Evolutionary conservation across 2,329 filamentous ascomycete species (phyloP).

Genomic region (Colletotrichum chlorophyti): DNA sequence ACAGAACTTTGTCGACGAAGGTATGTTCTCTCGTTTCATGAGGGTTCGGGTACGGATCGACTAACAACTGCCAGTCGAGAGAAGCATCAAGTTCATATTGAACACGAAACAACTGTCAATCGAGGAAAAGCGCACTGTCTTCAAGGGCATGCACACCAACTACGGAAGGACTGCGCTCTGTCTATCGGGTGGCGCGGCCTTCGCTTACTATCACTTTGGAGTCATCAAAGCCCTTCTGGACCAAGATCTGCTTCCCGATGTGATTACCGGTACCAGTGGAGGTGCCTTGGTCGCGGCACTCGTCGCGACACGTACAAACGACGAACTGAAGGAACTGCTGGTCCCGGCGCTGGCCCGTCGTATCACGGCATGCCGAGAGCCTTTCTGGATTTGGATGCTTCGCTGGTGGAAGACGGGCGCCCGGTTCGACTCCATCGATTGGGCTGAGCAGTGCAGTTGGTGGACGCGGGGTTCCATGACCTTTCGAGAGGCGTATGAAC

Average conservation of each 20-base stretch:
- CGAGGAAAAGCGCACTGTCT: conserved; percentile 80
- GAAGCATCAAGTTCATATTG: conserved; percentile 70
- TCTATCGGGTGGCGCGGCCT: conserved; percentile 89
- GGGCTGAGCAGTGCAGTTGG: conserved; percentile 86
- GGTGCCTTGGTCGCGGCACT: conserved; percentile 89
- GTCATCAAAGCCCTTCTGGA: conserved; percentile 90
- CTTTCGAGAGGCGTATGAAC: conserved; percentile 91
- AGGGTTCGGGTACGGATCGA: not conserved
- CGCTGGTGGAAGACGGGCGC: conserved; percentile 94
- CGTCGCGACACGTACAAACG: conserved; percentile 87
- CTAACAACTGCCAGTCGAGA: conserved; percentile 59
- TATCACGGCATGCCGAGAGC: conserved; percentile 86
- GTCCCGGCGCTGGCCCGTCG: conserved; percentile 85
- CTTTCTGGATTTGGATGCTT: conserved; percentile 75
- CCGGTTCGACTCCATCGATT: conserved; percentile 91
- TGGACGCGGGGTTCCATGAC: conserved; percentile 92
- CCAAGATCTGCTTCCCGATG: conserved; percentile 83
- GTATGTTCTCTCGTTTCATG: conserved; percentile 46
- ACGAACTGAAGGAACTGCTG: conserved; percentile 84
- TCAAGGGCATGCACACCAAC: conserved; percentile 89
- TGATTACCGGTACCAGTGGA: conserved; percentile 96
- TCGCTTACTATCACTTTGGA: conserved; percentile 97
- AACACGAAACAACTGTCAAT: conserved; percentile 70
- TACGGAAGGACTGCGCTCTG: conserved; percentile 93
- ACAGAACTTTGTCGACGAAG: conserved; percentile 88